Conservation (phyloP, 2,329 filamentous ascomycete species). For the Madurella mycetomatis region DNA sequence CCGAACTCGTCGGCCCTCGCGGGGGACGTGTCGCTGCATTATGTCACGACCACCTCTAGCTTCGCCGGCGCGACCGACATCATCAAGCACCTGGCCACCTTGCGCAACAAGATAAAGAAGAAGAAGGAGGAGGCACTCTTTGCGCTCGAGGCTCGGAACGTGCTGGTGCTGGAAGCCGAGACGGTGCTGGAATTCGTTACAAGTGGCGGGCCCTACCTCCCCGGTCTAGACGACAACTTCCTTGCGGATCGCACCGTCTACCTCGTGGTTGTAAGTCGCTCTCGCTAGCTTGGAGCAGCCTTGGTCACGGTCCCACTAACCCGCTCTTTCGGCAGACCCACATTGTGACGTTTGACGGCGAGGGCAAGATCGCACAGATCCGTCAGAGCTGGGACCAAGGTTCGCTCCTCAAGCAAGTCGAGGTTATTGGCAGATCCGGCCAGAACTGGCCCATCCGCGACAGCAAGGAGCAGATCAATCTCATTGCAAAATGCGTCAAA, state of each 20-base stretch:
- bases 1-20: constrained; percentile 61
- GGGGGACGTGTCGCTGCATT: constrained; percentile 68
- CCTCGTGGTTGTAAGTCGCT: constrained; percentile 70
- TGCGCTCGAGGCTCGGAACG: constrained; percentile 65
- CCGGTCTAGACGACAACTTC: constrained; percentile 90
- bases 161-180: constrained; percentile 72
- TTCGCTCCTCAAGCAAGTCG: constrained; percentile 84
- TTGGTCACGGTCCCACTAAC: constrained; percentile 13
- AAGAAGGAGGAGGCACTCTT: constrained; percentile 74
- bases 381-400: constrained; percentile 95
- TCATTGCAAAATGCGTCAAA: constrained; percentile 63
- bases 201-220: constrained; percentile 81
- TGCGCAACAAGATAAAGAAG: constrained; percentile 73
- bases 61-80: constrained; percentile 69
- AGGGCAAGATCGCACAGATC: constrained; percentile 78
- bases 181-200: constrained; percentile 76
- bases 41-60: constrained; percentile 81
- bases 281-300: not conserved
- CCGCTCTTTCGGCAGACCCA: constrained; percentile 57
- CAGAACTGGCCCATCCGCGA: constrained; percentile 95
- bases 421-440: constrained; percentile 84
- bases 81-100: constrained; percentile 71
- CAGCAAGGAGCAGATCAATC: constrained; percentile 73
- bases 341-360: constrained; percentile 75
- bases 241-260: constrained; percentile 74